These are phyloP conservation scores for Cercospora beticola DNA, from an alignment of 2,329 filamentous ascomycete genomes.

Conservation along the genomic window DNA sequence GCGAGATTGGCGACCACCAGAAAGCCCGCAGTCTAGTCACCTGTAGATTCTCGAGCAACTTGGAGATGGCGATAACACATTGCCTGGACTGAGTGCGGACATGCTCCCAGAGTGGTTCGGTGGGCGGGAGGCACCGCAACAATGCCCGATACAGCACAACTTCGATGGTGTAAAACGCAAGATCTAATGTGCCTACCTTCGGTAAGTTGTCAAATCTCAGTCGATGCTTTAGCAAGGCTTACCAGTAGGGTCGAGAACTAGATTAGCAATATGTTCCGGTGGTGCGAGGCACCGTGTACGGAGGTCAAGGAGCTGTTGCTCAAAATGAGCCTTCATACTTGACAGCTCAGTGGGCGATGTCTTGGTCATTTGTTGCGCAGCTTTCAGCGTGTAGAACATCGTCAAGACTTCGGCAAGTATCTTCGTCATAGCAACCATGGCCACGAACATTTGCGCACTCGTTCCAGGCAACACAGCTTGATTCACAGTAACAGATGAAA, in stretches of 20 bases:
- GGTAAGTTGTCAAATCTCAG: neutral
- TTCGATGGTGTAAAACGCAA: slow-evolving; percentile 25
- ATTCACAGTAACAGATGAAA: slow-evolving; percentile 21
- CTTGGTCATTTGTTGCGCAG: slow-evolving; percentile 14
- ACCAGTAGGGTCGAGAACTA: slow-evolving; percentile 28
- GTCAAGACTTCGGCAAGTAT: slow-evolving; percentile 25
- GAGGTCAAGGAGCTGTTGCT: slow-evolving; percentile 22
- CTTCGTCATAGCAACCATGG: slow-evolving; percentile 27
- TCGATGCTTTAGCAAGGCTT: neutral
- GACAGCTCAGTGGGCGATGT: slow-evolving; percentile 16
- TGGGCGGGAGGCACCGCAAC: slow-evolving; percentile 21
- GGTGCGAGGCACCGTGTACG: slow-evolving; percentile 18
- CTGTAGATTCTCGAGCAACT: slow-evolving; percentile 26
- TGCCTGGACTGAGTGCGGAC: slow-evolving; percentile 22
- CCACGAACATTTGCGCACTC: slow-evolving; percentile 26
- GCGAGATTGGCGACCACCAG: slow-evolving; percentile 29
- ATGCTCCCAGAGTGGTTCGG: slow-evolving; percentile 7
- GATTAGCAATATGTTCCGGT: slow-evolving; percentile 14
- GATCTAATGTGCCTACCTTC: slow-evolving; percentile 20
- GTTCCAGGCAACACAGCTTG: slow-evolving; percentile 19
- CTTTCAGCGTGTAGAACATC: slow-evolving; percentile 26
- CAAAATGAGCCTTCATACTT: slow-evolving; percentile 20
- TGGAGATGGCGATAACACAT: slow-evolving; percentile 17
- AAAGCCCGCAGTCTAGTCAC: slow-evolving; percentile 27
- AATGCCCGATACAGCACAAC: slow-evolving; percentile 25